These are phyloP conservation scores for Coemansia umbellata DNA, from an alignment of 192 early-diverging fungal genomes.

Conservation along the genomic window DNA sequence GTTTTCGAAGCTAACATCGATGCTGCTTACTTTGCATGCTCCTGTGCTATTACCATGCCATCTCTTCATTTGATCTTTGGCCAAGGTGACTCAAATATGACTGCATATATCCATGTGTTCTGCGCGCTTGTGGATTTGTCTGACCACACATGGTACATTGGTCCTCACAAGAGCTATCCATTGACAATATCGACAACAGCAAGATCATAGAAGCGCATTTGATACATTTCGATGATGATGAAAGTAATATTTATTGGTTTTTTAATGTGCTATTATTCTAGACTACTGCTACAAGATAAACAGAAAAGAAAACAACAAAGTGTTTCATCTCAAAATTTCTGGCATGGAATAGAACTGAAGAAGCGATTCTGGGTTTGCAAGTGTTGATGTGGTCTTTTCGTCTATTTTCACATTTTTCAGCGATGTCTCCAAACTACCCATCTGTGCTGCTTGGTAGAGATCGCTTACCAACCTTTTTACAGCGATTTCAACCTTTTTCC, in stretches of 20 bases:
- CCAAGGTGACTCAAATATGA: constrained; percentile 23
- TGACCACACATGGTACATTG: constrained; percentile 22
- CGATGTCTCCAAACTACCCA: constrained; percentile 51
- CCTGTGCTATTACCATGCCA: constrained; percentile 32
- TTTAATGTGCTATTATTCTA: no score
- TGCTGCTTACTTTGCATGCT: constrained; percentile 39
- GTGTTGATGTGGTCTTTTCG: constrained; percentile 73
- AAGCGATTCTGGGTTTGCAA: constrained; percentile 89
- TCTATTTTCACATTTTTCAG: constrained; percentile 58
- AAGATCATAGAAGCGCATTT: constrained; percentile 8
- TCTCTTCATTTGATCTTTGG: constrained; percentile 18
- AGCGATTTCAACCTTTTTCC: constrained; percentile 97
- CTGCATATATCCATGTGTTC: constrained; percentile 20
- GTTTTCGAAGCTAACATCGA: constrained; percentile 30
- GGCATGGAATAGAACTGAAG: constrained; percentile 77
- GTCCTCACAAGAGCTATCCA: constrained; percentile 41
- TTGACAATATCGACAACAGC: constrained; percentile 39
- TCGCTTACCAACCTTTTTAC: constrained; percentile 70
- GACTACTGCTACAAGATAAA: neutral
- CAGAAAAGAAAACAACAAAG: neutral
- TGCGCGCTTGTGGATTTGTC: constrained; percentile 32
- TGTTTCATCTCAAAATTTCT: constrained; percentile 32
- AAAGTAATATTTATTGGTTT: no score
- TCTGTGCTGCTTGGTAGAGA: constrained; percentile 40
- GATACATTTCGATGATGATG: no score